phyloP scores from a whole-genome alignment of 2,329 filamentous ascomycete species.

The Claviceps sp. region DNA sequence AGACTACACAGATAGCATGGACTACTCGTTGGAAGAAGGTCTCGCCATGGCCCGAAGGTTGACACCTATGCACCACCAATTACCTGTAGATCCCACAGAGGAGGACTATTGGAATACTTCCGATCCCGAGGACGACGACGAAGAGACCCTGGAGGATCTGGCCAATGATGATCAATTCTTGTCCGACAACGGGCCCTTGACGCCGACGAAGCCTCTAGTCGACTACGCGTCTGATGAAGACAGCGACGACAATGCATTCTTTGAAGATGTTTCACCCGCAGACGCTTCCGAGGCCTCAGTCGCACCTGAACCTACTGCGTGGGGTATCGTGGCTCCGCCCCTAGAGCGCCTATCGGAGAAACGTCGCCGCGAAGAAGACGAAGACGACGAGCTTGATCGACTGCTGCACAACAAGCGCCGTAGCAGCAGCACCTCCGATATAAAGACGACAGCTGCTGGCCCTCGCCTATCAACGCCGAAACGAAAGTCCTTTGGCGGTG shows the following conservation, averaged over 20 bases:
- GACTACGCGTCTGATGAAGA: constrained; percentile 91
- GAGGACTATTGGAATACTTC: constrained; percentile 91
- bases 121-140: constrained; percentile 70
- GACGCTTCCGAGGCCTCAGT: constrained; percentile 21
- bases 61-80: constrained; percentile 47
- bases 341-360: constrained; percentile 79
- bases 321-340: constrained; percentile 33
- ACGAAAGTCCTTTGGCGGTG: constrained; percentile 29
- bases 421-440: constrained; percentile 40
- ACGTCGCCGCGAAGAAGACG: constrained; percentile 75
- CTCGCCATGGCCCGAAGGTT: constrained; percentile 37
- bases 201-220: constrained; percentile 61
- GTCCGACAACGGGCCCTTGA: constrained; percentile 46
- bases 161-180: constrained; percentile 16
- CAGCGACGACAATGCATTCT: constrained; percentile 42
- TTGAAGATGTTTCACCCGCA: constrained; percentile 24
- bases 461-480: constrained; percentile 17
- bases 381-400: constrained; percentile 82
- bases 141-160: constrained; percentile 17
- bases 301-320: constrained; percentile 13
- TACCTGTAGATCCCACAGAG: constrained; percentile 61
- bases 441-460: constrained; percentile 21
- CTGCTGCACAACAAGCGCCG: constrained; percentile 54
- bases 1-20: constrained; percentile 50
- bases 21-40: constrained; percentile 61